Evolutionary conservation across 2,329 filamentous ascomycete genomes (phyloP).

Genomic region (Penicillium fuscoglaucum): DNA sequence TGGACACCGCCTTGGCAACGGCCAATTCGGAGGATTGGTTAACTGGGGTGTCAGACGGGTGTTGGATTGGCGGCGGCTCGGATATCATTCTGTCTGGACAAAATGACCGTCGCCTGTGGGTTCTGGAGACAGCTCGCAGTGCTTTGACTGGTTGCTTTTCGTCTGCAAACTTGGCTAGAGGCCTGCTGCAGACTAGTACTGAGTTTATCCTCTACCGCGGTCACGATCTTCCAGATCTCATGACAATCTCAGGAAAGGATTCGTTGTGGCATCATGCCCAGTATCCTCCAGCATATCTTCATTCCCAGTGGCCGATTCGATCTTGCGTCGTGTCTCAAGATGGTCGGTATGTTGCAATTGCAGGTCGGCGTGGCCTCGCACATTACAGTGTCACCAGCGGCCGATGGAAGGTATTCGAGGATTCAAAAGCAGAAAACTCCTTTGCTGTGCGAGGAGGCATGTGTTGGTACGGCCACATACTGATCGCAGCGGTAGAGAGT

Average conservation of each 20-base stretch:
- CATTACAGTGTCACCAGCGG: conserved; percentile 95
- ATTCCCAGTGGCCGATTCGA: conserved; percentile 91
- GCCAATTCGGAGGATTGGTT: conserved; percentile 80
- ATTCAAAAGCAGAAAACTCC: conserved; percentile 77
- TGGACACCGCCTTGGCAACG: conserved; percentile 63
- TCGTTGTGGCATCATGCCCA: conserved; percentile 94
- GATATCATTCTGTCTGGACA: conserved; percentile 74
- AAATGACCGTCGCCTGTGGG: conserved; percentile 77
- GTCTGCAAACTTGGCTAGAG: conserved; percentile 84
- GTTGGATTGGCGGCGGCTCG: conserved; percentile 85
- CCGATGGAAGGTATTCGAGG: conserved; percentile 91
- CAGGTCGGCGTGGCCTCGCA: conserved; percentile 85
- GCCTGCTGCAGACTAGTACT: conserved; percentile 82
- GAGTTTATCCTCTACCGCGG: conserved; percentile 91
- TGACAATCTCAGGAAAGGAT: conserved; percentile 85
- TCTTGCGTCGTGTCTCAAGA: conserved; percentile 86
- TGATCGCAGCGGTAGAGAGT: conserved; percentile 89
- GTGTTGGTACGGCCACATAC: conserved; percentile 97
- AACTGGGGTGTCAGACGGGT: conserved; percentile 71
- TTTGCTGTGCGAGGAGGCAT: conserved; percentile 93
- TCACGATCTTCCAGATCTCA: conserved; percentile 86
- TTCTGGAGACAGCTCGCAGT: conserved; percentile 88
- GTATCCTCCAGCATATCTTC: conserved; percentile 78
- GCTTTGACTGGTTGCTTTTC: conserved; percentile 91
- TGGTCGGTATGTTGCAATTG: conserved; percentile 91